Evolutionary conservation across 257 asterid species (phyloP).

Genomic region (Rhazya stricta): DNA sequence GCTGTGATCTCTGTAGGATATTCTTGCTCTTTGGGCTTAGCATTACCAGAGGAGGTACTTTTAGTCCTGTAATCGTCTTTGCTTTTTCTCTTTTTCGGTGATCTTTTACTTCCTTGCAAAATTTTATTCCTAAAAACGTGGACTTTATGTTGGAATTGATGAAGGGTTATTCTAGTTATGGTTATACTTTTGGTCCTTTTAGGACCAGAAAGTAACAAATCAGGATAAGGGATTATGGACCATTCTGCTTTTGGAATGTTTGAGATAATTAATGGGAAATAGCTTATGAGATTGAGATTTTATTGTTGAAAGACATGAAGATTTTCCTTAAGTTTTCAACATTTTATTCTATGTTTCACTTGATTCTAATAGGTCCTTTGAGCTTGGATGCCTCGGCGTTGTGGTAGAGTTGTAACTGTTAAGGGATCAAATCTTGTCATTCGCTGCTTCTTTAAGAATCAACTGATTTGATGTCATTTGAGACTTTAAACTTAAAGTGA

Average conservation of each 20-base stretch:
- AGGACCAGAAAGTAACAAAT: not conserved
- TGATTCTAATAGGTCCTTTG: constrained; percentile 7
- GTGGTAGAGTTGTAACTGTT: constrained; percentile 11
- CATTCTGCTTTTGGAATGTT: not conserved
- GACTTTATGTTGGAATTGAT: not conserved
- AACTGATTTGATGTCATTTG: not conserved
- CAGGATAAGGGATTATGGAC: not conserved
- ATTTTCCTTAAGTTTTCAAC: not conserved
- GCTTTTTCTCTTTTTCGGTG: not conserved
- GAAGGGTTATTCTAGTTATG: not conserved
- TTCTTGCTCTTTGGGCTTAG: constrained; percentile 62
- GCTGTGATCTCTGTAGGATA: constrained; percentile 66
- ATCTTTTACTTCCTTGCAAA: not conserved
- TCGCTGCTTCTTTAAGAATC: not conserved
- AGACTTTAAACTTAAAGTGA: constrained; percentile 7
- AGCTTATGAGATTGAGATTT: not conserved
- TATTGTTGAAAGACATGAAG: not conserved
- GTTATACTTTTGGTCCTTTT: not conserved
- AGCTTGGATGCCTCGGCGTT: constrained; percentile 16
- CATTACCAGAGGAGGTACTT: constrained; percentile 64
- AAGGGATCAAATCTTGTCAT: not conserved
- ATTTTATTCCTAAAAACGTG: not conserved
- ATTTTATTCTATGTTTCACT: not conserved
- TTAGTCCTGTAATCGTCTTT: not conserved
- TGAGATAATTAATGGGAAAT: not conserved